Evolutionary conservation across 2,329 filamentous ascomycete species (phyloP), one percentile per base, ranked within the genome.

Genomic region (Trichothecium sympodiale): DNA sequence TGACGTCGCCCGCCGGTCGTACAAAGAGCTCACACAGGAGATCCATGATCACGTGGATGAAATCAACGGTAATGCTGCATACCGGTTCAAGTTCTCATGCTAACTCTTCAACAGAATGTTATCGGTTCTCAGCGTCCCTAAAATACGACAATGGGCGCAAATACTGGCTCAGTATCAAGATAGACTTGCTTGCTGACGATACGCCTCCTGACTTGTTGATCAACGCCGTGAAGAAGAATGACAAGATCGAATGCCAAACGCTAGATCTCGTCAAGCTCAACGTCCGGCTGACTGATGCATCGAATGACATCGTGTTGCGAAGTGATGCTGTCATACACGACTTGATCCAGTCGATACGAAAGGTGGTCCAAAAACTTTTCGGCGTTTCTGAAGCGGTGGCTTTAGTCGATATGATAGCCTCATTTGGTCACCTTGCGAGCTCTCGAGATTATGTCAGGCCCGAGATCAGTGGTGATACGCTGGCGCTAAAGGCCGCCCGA

Each of bases 181-280:
- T 65, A 4, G 62, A 57, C 3, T 78, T 88, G 31, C 67, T 87
- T 10, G 75, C 82, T 18, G 64, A 72, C 12, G 62, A 63, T 4
- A 41, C 51, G 0, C 53, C 88, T 2, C 83, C 84, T 0, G 65
- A 76, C 2, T 53, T 81, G 2, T 80, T 96, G 42, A 82, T 94
- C 54, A 95, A 96, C 43, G 63, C 73, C 1, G 74, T 80, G 43
- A 68, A 69, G 30, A 86, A 78, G 48, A 86, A 80, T 48, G 76
- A 76, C n/a, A 70, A 69, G 37, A 69, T 94, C 23, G 86, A 96
- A 54, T 96, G 87, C 46, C 85, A 93, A 48, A 96, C 91, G 0
- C 54, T 96, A 8, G 72, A 80, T 37, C 67, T 98, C 9, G 70
- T 94, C 43, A 91, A 95, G 51, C 64, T 85, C 28, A 96, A 80